Evolutionary conservation across 2,329 filamentous ascomycete species (phyloP), one percentile per base, ranked within the genome.

Genomic region (Anthostomella pinea): DNA sequence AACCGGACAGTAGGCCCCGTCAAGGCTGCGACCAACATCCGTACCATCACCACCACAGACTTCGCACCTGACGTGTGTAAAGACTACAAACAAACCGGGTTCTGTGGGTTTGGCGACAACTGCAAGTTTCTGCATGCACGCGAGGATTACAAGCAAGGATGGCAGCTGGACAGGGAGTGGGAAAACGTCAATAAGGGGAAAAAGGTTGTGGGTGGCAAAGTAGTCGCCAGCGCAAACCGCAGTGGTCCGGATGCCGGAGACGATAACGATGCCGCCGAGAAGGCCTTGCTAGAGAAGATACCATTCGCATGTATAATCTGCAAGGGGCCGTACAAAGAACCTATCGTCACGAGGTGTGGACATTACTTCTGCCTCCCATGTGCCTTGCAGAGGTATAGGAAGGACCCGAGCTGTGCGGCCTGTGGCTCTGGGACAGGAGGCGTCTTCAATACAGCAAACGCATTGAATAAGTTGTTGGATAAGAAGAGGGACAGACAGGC

Each of bases 321-420:
- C 70, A 81, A 83, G 53, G 76, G 80, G 23, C 64, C 81, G 1
- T 96, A 95, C 64, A 84, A 80, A 53, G 74, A 78, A 39, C 91
- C 93, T 0, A 77, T 97, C 9, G 69, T 91, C 16, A 97, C 93
- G 9, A 85, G 88, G 48, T 98, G 93, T 51, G 86, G 88, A 0
- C 93, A 98, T 62, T 97, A 97, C 62, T 97, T 97, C 58, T 98
- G 93, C 59, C 86, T 96, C 62, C 72, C 76, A 1, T 98, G 93
- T 62, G 93, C 93, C 17, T 68, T 97, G 52, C 81, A 86, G 58
- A 69, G 90, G 48, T 97, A 96, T 59, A 75, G 85, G 45, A 93
- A 87, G 58, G 87, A 90, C 52, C 90, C 90, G 4, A 80, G 79
- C 3, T 97, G 93, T 62, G 87, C 87, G 2, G 85, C 85, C 4